phyloP scores from a whole-genome alignment of 2,329 filamentous ascomycete genomes.

The Westerdykella aurantiaca region DNA sequence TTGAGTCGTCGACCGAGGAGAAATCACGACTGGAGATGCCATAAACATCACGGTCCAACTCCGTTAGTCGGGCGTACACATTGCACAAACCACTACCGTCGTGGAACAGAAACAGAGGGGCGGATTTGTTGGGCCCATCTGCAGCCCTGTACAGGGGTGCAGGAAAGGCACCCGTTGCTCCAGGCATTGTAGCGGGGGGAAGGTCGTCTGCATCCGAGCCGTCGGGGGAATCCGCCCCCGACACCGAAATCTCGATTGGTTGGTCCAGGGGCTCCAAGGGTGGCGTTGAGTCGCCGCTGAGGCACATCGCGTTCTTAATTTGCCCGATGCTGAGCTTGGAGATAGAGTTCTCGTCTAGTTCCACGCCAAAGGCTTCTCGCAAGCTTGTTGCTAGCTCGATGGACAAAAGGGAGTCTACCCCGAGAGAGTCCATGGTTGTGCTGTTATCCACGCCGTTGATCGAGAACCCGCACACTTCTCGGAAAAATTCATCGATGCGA shows the following conservation, averaged over 20 bases:
- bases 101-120: constrained; percentile 47
- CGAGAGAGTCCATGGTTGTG: neutral
- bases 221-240: neutral
- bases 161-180: neutral
- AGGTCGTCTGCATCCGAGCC: neutral
- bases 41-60: constrained; percentile 9
- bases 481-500: neutral
- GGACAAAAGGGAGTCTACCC: neutral
- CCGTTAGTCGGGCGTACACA: constrained; percentile 14
- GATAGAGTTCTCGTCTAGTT: neutral
- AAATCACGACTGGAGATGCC: constrained; percentile 17
- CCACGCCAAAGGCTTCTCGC: no score
- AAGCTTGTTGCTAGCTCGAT: neutral
- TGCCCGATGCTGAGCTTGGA: constrained; percentile 1
- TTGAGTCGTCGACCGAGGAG: constrained; percentile 9
- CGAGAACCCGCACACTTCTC: neutral
- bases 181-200: neutral
- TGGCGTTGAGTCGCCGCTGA: neutral
- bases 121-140: no score
- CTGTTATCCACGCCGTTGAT: no score
- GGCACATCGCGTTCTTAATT: neutral
- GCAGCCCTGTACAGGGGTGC: neutral
- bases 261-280: neutral
- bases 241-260: no score
- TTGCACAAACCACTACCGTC: constrained; percentile 43